Base-by-base conservation (phyloP, 768 basidiomycete species). In the Calocera viscosa region DNA sequence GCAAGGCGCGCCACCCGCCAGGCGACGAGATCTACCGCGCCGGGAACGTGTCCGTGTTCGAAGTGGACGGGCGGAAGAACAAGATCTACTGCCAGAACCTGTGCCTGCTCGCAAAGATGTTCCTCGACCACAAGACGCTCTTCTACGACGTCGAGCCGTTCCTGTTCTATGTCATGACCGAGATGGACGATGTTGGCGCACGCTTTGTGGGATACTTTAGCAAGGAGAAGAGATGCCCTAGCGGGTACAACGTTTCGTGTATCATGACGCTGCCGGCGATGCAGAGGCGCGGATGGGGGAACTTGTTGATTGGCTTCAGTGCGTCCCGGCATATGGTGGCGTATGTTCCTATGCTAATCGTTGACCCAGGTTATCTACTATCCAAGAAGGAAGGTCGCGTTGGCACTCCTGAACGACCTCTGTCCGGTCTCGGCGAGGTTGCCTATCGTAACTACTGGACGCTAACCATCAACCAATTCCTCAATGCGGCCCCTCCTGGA, bases 41-140 rank as follows among this genome's bases (percentile, higher is more conserved):
- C 75, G 88, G 87, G 26, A 75, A 74, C 33, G 80, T 98, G 47
- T 94, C 93, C 3, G 88, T 99, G 68, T 99, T 95, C 73, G 96
- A 99, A 75, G 94, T 99, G 32, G 96, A 98, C 75, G 96, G 96
- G 49, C 84, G 96, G 72, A 92, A 93, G 79, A 97, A 95, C 81
- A 99, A 98, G 90, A 98, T 98, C 73, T 99, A 97, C 76, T 98
- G 96, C 75, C 96, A 99, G 75, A 98, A 99, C 76, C 83, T 99
- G 30, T 98, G 95, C 76, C 81, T 98, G 68, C 82, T 98, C 40
- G 95, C 95, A 67, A 97, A 96, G 77, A 97, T 97, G 94, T 98
- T 98, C 77, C 84, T 98, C 71, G 93, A 97, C 75, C 94, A 96
- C 80, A 98, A 98, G 76, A 97, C 94, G 19, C 84, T 98, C 64